These are phyloP conservation scores for Neofusicoccum sp. DNA, from an alignment of 2,329 filamentous ascomycete genomes.

Conservation along the genomic window DNA sequence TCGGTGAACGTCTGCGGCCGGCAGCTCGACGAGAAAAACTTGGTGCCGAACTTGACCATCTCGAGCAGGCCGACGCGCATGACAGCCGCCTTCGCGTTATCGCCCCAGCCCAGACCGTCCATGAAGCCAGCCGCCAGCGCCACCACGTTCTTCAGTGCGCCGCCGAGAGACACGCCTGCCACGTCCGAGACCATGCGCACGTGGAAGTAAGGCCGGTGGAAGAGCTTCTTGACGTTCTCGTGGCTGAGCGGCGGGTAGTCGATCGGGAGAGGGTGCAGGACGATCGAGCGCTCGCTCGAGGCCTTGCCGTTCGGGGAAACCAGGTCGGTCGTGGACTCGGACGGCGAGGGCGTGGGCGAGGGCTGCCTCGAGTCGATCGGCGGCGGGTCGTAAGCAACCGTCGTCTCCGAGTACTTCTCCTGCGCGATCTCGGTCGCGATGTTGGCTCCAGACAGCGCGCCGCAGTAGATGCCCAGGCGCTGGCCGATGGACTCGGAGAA, in stretches of 20 bases:
- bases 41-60: slow-evolving; percentile 93
- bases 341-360: slow-evolving; percentile 58
- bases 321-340: slow-evolving; percentile 52
- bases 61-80: slow-evolving; percentile 96
- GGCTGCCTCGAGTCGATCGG: slow-evolving; percentile 80
- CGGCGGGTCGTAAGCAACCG: slow-evolving; percentile 93
- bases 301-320: slow-evolving; percentile 47
- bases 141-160: slow-evolving; percentile 95
- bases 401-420: slow-evolving; percentile 97
- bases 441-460: slow-evolving; percentile 93
- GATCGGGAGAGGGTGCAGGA: slow-evolving; percentile 73
- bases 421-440: slow-evolving; percentile 92
- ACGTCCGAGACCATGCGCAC: slow-evolving; percentile 92
- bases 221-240: slow-evolving; percentile 77
- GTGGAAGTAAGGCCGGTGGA: slow-evolving; percentile 97
- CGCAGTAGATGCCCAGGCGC: slow-evolving; percentile 92
- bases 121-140: slow-evolving; percentile 94
- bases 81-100: slow-evolving; percentile 97
- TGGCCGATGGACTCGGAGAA: slow-evolving; percentile 96
- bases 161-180: slow-evolving; percentile 92
- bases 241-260: slow-evolving; percentile 90
- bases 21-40: slow-evolving; percentile 85
- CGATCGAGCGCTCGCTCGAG: slow-evolving; percentile 62
- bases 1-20: slow-evolving; percentile 90
- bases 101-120: slow-evolving; percentile 93